Evolutionary conservation across 805 yeast species (phyloP), one percentile per base, ranked within the genome.

Genomic region (Peterozyma toletana): DNA sequence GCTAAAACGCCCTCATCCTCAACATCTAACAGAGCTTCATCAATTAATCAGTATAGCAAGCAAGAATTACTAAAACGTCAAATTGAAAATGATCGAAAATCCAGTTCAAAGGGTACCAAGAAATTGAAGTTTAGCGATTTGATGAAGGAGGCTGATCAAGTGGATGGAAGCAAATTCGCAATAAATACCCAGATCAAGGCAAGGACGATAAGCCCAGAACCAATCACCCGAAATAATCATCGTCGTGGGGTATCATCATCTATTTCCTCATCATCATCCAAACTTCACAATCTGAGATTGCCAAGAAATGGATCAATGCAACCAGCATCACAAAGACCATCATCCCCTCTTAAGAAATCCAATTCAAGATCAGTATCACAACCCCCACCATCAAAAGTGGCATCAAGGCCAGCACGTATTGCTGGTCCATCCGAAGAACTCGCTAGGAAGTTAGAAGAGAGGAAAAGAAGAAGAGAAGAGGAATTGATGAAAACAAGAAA

Each of bases 81-180:
- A n/a, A 29, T 29, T 33, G 35, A 30, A 35, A 40, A 15, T 41
- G 37, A 47, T 6, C 27, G 27, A 21, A 21, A 21, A 21, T 21
- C 40, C 41, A 38, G 34, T 44, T 10, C 50, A 33, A 31, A 39
- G 29, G 31, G 41, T 53, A 13, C 35, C 57, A 11, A 69, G 38
- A 75, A 78, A 55, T 59, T 82, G 57, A 76, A 79, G 14, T 84
- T 82, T 55, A 72, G 71, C 44, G 86, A 85, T 37, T 67, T 84
- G 42, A 78, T 84, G 85, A 77, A 77, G 54, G 77, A 77, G 56
- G 93, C 91, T 0, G 73, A 73, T 11, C 62, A 64, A 11, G 74
- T 84, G 2, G 85, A 83, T 54, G 66, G 70, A 27, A 70, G 56
- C 48, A 70, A 67, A 55, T 65, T 65, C 53, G 75, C 66, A 39